Conservation (phyloP, 2,329 filamentous ascomycete species). For the Monosporascus sp. region DNA sequence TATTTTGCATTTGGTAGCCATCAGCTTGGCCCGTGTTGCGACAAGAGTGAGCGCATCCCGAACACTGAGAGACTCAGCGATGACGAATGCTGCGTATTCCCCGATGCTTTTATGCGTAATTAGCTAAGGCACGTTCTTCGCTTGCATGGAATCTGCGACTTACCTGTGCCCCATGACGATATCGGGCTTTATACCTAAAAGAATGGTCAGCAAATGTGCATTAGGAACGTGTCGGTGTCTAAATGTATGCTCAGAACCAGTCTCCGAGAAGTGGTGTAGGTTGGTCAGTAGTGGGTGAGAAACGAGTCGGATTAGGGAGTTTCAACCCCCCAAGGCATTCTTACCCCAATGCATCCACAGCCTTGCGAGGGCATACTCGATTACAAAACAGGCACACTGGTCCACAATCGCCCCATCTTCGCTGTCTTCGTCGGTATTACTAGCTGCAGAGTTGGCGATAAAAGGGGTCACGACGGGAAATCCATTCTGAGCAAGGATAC, state of each 20-base stretch:
- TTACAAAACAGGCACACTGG: constrained; percentile 24
- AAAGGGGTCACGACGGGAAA: constrained; percentile 27
- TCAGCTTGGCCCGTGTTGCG: constrained; percentile 16
- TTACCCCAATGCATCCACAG: constrained; percentile 20
- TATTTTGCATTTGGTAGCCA: constrained; percentile 9
- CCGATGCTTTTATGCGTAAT: constrained; percentile 13
- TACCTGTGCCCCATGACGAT: constrained; percentile 19
- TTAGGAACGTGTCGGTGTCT: not conserved
- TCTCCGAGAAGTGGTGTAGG: no score
- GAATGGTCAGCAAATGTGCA: no score
- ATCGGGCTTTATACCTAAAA: constrained; percentile 8
- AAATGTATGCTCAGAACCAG: no score
- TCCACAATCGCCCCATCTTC: constrained; percentile 13
- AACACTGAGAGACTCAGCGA: constrained; percentile 11
- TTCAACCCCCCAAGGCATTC: not conserved
- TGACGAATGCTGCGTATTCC: constrained; percentile 19
- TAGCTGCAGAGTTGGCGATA: constrained; percentile 30
- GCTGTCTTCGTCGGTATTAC: constrained; percentile 5
- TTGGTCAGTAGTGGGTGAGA: not conserved
- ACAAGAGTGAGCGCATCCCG: constrained; percentile 16
- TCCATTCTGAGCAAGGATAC: constrained; percentile 15
- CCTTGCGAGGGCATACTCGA: constrained; percentile 25
- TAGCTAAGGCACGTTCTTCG: not conserved
- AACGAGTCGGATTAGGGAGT: not conserved
- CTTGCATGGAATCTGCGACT: not conserved